Conservation (phyloP, 2,329 filamentous ascomycete species). For the Leptosphaerulina australis region DNA sequence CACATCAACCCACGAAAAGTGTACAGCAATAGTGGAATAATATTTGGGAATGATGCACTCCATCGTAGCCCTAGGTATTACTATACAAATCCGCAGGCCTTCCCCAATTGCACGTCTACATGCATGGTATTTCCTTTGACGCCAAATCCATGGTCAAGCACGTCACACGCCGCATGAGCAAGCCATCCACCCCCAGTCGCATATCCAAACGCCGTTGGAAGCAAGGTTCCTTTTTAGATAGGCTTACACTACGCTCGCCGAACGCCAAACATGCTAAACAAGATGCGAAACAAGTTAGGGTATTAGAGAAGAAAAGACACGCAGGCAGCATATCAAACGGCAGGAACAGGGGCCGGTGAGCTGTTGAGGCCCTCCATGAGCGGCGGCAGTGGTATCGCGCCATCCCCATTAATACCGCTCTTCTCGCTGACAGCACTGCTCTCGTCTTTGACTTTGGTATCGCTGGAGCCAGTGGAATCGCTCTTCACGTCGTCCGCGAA, state of each 20-base stretch:
- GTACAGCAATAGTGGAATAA: not conserved
- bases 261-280: slow-evolving; percentile 37
- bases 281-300: slow-evolving; percentile 18
- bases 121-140: slow-evolving; percentile 4
- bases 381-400: slow-evolving; percentile 52
- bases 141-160: slow-evolving; percentile 7
- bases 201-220: slow-evolving; percentile 29
- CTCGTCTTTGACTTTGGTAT: slow-evolving; percentile 62
- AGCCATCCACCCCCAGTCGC: slow-evolving; percentile 2
- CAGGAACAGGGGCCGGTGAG: slow-evolving; percentile 56
- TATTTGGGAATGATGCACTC: not conserved
- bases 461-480: slow-evolving; percentile 61
- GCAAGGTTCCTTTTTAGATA: slow-evolving; percentile 24
- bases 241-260: slow-evolving; percentile 23
- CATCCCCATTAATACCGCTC: slow-evolving; percentile 60
- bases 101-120: not conserved
- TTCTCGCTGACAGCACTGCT: slow-evolving; percentile 67
- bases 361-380: slow-evolving; percentile 53
- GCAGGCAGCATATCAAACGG: slow-evolving; percentile 22
- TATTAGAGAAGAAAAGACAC: slow-evolving; percentile 12
- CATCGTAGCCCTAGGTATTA: not conserved
- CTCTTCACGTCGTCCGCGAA: slow-evolving; percentile 66
- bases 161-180: slow-evolving; percentile 15
- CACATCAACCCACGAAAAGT: not conserved
- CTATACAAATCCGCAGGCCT: slow-evolving; percentile 19